Conservation (phyloP, 805 yeast genomes). For the Sungouiozyma ichnusensis region DNA sequence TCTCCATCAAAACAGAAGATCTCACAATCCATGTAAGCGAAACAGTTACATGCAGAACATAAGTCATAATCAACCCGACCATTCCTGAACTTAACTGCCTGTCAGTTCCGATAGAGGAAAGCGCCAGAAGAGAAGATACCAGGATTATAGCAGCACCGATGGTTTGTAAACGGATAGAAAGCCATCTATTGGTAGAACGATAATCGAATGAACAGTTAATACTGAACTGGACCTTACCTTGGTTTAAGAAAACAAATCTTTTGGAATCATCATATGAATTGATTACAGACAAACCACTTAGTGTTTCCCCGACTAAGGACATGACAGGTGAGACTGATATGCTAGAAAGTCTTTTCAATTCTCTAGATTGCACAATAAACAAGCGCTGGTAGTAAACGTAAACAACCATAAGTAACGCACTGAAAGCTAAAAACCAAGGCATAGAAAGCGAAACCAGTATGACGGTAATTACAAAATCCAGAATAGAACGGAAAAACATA, state of each 20-base stretch:
- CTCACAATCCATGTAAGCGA: slow-evolving; percentile 48
- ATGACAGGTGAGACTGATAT: slow-evolving; percentile 66
- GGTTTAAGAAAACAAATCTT: slow-evolving; percentile 50
- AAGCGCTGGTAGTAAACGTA: slow-evolving; percentile 63
- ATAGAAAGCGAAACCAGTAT: slow-evolving; percentile 41
- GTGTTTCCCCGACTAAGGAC: slow-evolving; percentile 73
- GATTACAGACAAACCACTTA: slow-evolving; percentile 68
- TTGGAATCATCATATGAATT: slow-evolving; percentile 61
- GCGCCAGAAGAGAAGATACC: slow-evolving; percentile 39
- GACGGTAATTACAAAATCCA: slow-evolving; percentile 41
- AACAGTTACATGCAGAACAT: slow-evolving; percentile 46
- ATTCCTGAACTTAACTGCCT: slow-evolving; percentile 45
- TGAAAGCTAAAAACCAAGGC: slow-evolving; percentile 44
- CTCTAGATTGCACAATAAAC: slow-evolving; percentile 64
- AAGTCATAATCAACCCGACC: slow-evolving; percentile 56
- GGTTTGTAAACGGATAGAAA: slow-evolving; percentile 48
- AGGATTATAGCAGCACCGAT: slow-evolving; percentile 49
- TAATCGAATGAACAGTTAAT: slow-evolving; percentile 39
- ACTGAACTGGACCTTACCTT: slow-evolving; percentile 39
- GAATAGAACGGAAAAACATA: slow-evolving; percentile 35
- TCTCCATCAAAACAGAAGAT: slow-evolving; percentile 52
- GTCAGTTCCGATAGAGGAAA: slow-evolving; percentile 29
- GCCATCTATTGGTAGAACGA: slow-evolving; percentile 55
- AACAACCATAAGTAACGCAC: slow-evolving; percentile 36
- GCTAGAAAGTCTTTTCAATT: slow-evolving; percentile 63